Evolutionary conservation across 73 alveolate species (phyloP).

Genomic region (Paramecium caudatum): DNA sequence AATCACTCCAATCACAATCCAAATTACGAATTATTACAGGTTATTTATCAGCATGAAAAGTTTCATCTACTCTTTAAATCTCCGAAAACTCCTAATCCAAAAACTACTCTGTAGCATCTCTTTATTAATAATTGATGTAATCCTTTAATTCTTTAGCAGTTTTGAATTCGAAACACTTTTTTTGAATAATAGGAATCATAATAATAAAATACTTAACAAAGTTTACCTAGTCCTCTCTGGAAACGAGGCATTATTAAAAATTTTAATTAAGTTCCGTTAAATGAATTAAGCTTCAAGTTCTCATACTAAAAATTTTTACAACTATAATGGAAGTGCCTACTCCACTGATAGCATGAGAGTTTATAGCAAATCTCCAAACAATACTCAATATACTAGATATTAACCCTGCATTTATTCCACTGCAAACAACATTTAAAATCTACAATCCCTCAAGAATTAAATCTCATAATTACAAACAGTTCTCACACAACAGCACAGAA

Average conservation of each 20-base stretch:
- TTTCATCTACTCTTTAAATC: too few species aligned
- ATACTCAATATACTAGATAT: neutral
- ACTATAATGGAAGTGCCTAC: constrained; percentile 38
- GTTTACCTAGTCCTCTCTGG: too few species aligned
- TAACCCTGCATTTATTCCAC: constrained; percentile 46
- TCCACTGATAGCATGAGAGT: constrained; percentile 43
- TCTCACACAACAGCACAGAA: constrained; percentile 30
- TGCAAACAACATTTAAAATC: neutral
- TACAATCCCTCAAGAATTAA: constrained; percentile 19
- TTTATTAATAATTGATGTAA: too few species aligned
- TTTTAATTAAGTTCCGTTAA: constrained; percentile 40
- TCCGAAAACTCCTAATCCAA: too few species aligned
- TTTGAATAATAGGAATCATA: too few species aligned
- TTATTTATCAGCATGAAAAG: too few species aligned
- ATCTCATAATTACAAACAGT: constrained; percentile 22
- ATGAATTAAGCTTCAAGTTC: constrained; percentile 52
- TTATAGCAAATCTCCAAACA: constrained; percentile 39
- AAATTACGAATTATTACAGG: neutral
- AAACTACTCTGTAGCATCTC: too few species aligned
- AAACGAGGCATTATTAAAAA: too few species aligned
- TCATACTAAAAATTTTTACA: neutral
- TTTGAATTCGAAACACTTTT: too few species aligned
- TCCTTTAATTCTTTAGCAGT: too few species aligned
- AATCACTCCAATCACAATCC: neutral
- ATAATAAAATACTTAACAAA: too few species aligned